Conservation (phyloP, 225 moss, liverwort and hornwort genomes). For the Physcomitrellopsis africana region DNA sequence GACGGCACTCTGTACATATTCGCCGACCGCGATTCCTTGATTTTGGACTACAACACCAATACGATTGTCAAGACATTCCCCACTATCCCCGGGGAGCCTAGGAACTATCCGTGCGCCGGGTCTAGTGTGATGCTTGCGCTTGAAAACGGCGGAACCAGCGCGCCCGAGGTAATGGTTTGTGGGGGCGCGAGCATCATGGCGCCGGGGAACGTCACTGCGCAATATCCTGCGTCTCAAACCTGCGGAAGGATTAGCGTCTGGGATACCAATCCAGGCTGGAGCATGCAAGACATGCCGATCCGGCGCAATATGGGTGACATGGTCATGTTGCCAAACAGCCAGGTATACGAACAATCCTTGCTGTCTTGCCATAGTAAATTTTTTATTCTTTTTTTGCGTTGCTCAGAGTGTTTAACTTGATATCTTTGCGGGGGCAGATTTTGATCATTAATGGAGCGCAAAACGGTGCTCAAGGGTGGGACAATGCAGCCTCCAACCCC, state of each 20-base stretch:
- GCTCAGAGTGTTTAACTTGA: background rate
- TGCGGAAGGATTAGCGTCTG: slow-evolving; percentile 44
- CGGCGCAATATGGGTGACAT: slow-evolving; percentile 69
- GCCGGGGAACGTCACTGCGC: slow-evolving; percentile 46
- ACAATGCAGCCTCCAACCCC: slow-evolving; percentile 62
- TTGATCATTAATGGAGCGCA: slow-evolving; percentile 86
- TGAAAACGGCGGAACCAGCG: slow-evolving; percentile 22
- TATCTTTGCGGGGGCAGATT: slow-evolving; percentile 28
- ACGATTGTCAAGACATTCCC: slow-evolving; percentile 56
- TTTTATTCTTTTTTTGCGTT: background rate
- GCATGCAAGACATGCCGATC: slow-evolving; percentile 60
- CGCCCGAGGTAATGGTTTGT: slow-evolving; percentile 72
- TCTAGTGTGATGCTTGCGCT: slow-evolving; percentile 81
- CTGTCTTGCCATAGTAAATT: background rate
- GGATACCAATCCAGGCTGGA: slow-evolving; percentile 41
- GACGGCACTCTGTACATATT: slow-evolving; percentile 83
- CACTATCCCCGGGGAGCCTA: slow-evolving; percentile 72
- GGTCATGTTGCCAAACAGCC: slow-evolving; percentile 57
- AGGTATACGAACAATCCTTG: slow-evolving; percentile 27
- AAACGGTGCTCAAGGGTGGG: slow-evolving; percentile 84
- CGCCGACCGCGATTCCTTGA: slow-evolving; percentile 66
- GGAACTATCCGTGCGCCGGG: slow-evolving; percentile 85
- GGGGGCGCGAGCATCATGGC: slow-evolving; percentile 62
- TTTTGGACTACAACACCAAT: slow-evolving; percentile 60
- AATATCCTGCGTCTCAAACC: slow-evolving; percentile 54